A percentile compares a stretch with the other conserved stretches of the same genome.
phyloP scores from a whole-genome alignment of 441 rosid genomes.

The Corymbia calophylla region DNA sequence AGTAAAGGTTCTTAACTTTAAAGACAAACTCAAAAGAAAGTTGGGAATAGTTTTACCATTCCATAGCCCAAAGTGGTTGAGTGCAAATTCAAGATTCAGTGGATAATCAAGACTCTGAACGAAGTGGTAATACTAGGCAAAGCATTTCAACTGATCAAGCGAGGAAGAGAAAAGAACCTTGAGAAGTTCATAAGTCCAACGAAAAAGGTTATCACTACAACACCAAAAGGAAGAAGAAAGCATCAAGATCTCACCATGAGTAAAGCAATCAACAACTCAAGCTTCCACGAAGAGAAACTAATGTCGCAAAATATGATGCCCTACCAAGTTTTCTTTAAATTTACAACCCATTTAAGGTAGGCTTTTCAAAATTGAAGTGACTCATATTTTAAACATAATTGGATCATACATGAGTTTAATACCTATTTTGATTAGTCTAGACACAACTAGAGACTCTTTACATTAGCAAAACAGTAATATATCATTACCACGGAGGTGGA shows the following conservation, averaged over 20 bases:
- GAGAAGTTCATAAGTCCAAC: not conserved
- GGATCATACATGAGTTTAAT: no score
- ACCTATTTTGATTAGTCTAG: no score
- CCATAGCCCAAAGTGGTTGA: not conserved
- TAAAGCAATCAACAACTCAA: not conserved
- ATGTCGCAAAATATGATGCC: not conserved
- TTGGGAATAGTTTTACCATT: not conserved
- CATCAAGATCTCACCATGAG: not conserved
- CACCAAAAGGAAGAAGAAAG: not conserved
- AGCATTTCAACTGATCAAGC: not conserved
- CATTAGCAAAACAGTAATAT: not conserved
- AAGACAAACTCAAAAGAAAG: not conserved
- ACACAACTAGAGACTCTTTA: not conserved
- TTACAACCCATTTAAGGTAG: no score
- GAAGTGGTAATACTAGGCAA: not conserved
- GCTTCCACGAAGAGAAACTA: not conserved
- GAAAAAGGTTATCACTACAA: fast-evolving
- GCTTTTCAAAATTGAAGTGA: no score
- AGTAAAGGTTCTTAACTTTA: not conserved
- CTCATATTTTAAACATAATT: no score
- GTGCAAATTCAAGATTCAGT: not conserved
- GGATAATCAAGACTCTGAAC: not conserved
- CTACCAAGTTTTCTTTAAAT: not conserved
- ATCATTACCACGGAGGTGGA: not conserved
- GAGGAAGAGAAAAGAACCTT: not conserved